Conservation (phyloP, 2,329 filamentous ascomycete genomes). For the Fusarium tjaetaba region DNA sequence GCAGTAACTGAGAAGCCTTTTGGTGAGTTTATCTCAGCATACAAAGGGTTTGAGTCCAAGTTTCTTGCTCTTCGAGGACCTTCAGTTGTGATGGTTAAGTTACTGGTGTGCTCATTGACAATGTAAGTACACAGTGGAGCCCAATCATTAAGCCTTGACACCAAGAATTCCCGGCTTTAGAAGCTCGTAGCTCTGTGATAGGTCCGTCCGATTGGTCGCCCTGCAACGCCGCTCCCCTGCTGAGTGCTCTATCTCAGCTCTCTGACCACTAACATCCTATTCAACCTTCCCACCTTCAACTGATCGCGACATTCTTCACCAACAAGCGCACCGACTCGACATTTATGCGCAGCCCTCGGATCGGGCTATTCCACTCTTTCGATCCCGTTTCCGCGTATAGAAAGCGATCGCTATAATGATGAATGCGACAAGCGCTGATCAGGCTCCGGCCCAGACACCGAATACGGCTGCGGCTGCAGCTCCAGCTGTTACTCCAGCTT, state of each 20-base stretch:
- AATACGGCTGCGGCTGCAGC: constrained; percentile 28
- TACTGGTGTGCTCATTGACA: background rate
- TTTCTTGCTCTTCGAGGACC: background rate
- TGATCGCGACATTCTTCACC: constrained; percentile 28
- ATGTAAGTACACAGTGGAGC: background rate
- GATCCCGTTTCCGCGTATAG: constrained; percentile 11
- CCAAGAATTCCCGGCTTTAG: constrained; percentile 23
- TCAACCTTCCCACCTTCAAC: constrained; percentile 30
- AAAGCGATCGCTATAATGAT: constrained; percentile 35
- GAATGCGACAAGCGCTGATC: constrained; percentile 41
- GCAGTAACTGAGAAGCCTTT: background rate
- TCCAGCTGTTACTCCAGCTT: constrained; percentile 3
- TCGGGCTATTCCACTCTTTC: constrained; percentile 15
- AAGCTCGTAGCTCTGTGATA: constrained; percentile 24
- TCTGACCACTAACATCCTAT: constrained; percentile 38
- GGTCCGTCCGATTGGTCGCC: constrained; percentile 31
- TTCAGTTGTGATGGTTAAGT: background rate
- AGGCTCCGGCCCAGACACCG: constrained; percentile 26
- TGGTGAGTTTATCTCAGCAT: background rate
- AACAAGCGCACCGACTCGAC: constrained; percentile 22
- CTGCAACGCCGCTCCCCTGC: constrained; percentile 6
- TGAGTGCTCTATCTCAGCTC: constrained; percentile 26
- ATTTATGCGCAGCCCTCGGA: constrained; percentile 29
- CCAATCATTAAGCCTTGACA: constrained; percentile 28
- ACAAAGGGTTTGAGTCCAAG: background rate